phyloP scores from a whole-genome alignment of 129 eudicot genomes.

The Logfia minima region DNA sequence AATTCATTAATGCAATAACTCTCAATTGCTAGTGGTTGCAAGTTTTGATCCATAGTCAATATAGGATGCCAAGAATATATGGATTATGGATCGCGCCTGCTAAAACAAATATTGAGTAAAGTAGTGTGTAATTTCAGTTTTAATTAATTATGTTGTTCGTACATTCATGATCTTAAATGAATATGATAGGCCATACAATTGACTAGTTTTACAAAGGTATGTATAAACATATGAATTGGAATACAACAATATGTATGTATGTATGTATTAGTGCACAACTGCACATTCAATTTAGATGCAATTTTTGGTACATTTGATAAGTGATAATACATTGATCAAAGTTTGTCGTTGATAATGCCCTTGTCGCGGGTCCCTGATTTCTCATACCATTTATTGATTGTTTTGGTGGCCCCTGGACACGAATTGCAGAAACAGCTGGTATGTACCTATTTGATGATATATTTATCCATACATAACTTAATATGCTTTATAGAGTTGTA shows the following conservation, averaged over 20 bases:
- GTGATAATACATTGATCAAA: neutral
- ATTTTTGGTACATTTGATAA: neutral
- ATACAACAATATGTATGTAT: too few relatives aligned
- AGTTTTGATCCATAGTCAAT: neutral
- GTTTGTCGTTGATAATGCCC: neutral
- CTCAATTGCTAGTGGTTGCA: neutral
- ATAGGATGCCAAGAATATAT: too few relatives aligned
- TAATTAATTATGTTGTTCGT: too few relatives aligned
- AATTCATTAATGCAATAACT: neutral
- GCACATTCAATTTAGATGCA: neutral
- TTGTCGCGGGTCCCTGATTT: neutral
- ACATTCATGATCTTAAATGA: too few relatives aligned
- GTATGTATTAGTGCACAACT: neutral
- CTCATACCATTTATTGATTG: neutral
- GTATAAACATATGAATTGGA: too few relatives aligned
- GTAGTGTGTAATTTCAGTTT: too few relatives aligned
- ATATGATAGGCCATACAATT: too few relatives aligned
- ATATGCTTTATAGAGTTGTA: neutral
- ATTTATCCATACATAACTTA: neutral
- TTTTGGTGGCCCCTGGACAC: constrained; percentile 12
- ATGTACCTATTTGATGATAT: neutral
- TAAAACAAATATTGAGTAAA: too few relatives aligned
- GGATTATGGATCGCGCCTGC: too few relatives aligned
- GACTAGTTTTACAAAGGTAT: too few relatives aligned
- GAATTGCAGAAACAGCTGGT: constrained; percentile 10